phyloP scores from a whole-genome alignment of 2,329 filamentous ascomycete species.

The Apiospora pterosperma region DNA sequence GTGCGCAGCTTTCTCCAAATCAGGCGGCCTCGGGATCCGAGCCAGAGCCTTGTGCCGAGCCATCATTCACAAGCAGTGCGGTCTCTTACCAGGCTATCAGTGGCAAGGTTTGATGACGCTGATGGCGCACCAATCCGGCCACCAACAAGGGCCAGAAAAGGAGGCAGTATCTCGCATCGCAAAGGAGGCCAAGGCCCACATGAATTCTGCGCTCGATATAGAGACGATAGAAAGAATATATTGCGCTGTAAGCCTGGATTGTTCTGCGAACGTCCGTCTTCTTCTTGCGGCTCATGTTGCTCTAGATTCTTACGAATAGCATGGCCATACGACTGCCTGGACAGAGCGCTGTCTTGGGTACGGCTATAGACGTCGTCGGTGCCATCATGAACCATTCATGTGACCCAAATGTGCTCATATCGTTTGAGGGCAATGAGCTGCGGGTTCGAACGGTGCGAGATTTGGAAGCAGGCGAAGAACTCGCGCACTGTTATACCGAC shows the following conservation, averaged over 20 bases:
- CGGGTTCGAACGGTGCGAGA: constrained; percentile 26
- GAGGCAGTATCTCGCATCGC: constrained; percentile 9
- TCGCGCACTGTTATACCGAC: constrained; percentile 30
- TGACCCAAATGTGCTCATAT: constrained; percentile 29
- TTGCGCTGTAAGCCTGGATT: constrained; percentile 1
- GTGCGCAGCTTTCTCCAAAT: constrained; percentile 20
- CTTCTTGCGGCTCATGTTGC: constrained; percentile 5
- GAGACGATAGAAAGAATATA: constrained; percentile 2
- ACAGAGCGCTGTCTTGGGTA: constrained; percentile 18
- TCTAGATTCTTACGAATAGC: constrained; percentile 23
- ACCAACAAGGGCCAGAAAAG: constrained; percentile 5
- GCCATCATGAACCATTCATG: constrained; percentile 35
- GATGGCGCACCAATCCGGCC: constrained; percentile 22
- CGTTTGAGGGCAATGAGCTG: constrained; percentile 28
- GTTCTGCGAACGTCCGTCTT: not conserved
- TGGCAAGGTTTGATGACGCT: constrained; percentile 15
- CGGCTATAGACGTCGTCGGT: constrained; percentile 26
- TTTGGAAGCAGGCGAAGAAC: constrained; percentile 30
- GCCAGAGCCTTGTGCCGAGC: constrained; percentile 21
- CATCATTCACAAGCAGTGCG: constrained; percentile 20
- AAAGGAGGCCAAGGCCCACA: constrained; percentile 1
- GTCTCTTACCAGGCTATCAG: constrained; percentile 12
- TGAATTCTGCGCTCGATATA: not conserved
- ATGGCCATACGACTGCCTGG: constrained; percentile 19
- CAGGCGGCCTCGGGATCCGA: constrained; percentile 13